Conservation (phyloP, 2,329 filamentous ascomycete genomes). For the Hypoxylon sp. region DNA sequence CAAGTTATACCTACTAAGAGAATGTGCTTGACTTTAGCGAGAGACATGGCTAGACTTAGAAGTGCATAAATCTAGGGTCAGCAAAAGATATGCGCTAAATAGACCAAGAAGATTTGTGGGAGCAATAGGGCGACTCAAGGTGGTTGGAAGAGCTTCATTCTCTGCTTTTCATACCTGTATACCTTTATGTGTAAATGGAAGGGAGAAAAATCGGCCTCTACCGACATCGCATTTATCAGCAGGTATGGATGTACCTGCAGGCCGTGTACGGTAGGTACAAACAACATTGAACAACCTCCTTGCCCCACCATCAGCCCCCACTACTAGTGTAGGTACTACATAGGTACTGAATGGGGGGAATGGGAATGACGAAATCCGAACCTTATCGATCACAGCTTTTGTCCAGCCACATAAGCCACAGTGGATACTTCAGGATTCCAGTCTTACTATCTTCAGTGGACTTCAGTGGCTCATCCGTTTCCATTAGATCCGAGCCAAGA, state of each 20-base stretch:
- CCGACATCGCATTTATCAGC: constrained; percentile 47
- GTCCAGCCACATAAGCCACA: constrained; percentile 1
- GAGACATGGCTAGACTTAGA: constrained; percentile 67
- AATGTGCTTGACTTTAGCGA: constrained; percentile 81
- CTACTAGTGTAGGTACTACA: not conserved
- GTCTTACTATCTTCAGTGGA: not conserved
- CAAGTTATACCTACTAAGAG: constrained; percentile 71
- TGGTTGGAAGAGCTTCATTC: constrained; percentile 44
- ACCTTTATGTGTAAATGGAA: constrained; percentile 13
- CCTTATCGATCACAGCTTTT: not conserved
- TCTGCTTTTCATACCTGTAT: constrained; percentile 21
- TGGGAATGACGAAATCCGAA: constrained; percentile 42
- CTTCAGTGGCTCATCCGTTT: constrained; percentile 17
- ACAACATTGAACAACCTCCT: not conserved
- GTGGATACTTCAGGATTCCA: not conserved
- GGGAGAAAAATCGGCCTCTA: constrained; percentile 26
- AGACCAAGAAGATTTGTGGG: constrained; percentile 2
- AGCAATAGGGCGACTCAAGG: constrained; percentile 26
- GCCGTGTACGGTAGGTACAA: not conserved
- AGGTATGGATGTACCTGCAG: not conserved
- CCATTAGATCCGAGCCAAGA: constrained; percentile 36
- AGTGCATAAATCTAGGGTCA: not conserved
- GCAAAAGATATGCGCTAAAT: constrained; percentile 9
- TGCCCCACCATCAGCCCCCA: constrained; percentile 31
- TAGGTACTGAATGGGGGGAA: not conserved